Base-by-base conservation (phyloP, 2,329 filamentous ascomycete species). In the Pestalotiopsis sp. region DNA sequence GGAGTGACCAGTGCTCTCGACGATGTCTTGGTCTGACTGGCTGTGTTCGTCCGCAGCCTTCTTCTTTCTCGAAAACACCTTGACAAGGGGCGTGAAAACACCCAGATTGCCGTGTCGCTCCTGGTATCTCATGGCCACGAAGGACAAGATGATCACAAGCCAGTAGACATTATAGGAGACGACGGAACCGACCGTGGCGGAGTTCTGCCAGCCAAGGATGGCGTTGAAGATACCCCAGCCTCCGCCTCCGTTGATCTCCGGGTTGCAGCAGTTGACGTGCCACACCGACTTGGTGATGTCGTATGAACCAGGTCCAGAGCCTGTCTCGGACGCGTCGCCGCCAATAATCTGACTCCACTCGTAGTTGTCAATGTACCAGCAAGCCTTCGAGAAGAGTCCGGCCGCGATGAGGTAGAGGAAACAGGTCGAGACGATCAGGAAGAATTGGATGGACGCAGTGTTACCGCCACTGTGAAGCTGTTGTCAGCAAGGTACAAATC, bases 191-290 rank as follows among this genome's bases (percentile, higher is more conserved):
- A 95, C 94, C 1, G 94, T 97, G 4, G 93, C 94, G 13, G 92
- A 93, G 82, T 97, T 97, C 70, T 90, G 88, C 94, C 94, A 97
- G 69, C 94, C 94, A 12, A 97, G 85, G 66, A 97, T 85, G 69
- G 93, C 90, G 75, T 97, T 95, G 85, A 97, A 94, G 72, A 97
- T 90, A 67, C 93, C 93, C 94, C 93, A 97, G 59, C 92, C 93
- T 49, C 91, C 90, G 62, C 91, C 91, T 36, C 92, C 91, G 71
- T 93, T 90, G 52, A 91, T 80, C 66, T 89, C 82, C 0, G 93
- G 91, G 74, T 88, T 95, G 78, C 93, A 96, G 83, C 93, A 97
- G 90, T 92, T 69, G n/a, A 95, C 88, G 76, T 95, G 93, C 93
- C 93, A 95, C 25, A 96, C 91, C 71, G 88, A 93, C 75, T 91